Evolutionary conservation across 768 basidiomycete species (phyloP).

Genomic region (Kwoniella heveanensis): DNA sequence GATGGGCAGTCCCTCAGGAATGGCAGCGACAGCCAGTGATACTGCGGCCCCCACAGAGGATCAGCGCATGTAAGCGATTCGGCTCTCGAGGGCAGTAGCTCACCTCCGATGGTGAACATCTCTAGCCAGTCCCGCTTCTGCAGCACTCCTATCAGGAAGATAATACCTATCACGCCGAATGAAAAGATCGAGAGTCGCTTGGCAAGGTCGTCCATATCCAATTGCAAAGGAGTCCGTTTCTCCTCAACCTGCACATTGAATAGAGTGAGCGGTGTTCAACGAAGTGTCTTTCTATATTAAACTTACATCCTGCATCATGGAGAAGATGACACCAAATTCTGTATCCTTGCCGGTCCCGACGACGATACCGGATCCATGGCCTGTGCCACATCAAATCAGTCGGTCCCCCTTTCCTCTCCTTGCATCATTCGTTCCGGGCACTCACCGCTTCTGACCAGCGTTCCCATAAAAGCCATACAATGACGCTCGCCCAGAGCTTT

Average conservation of each 20-base stretch:
- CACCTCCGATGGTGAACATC: constrained; percentile 99
- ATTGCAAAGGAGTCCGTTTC: constrained; percentile 85
- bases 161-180: constrained; percentile 91
- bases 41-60: constrained; percentile 61
- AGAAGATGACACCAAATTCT: constrained; percentile 94
- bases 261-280: neutral
- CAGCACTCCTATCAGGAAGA: constrained; percentile 83
- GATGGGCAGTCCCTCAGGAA: constrained; percentile 93
- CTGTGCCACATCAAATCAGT: constrained; percentile 57
- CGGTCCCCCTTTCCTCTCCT: no score
- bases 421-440: neutral
- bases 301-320: constrained; percentile 94
- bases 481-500: constrained; percentile 74
- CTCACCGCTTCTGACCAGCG: constrained; percentile 82
- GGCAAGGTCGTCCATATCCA: constrained; percentile 95
- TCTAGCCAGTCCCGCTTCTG: constrained; percentile 89
- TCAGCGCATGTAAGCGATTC: constrained; percentile 10
- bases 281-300: neutral
- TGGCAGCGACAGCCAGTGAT: constrained; percentile 95
- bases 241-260: constrained; percentile 66
- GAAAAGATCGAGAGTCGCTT: constrained; percentile 86
- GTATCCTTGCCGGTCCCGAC: constrained; percentile 82
- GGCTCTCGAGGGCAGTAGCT: no score
- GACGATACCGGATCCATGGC: constrained; percentile 80
- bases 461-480: constrained; percentile 95